Evolutionary conservation across 1,284 basidiomycete species (phyloP).

Genomic region (Hemileia vastatrix): DNA sequence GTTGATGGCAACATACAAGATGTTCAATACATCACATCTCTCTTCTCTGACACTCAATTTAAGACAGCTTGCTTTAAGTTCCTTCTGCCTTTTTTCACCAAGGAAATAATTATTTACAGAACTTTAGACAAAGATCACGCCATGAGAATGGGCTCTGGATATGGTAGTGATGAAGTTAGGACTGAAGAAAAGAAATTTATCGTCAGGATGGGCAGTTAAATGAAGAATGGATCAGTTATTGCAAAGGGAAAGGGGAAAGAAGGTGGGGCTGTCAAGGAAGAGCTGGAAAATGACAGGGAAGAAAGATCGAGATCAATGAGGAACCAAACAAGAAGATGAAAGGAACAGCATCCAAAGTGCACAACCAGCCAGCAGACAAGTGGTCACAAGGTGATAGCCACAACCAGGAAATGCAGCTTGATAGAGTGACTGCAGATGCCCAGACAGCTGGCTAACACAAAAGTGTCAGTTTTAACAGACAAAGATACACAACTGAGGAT

Average conservation of each 20-base stretch:
- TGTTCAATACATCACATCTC: conserved; percentile 63
- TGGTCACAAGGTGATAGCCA: conserved; percentile 4
- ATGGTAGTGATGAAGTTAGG: conserved; percentile 53
- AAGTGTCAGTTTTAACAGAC: not conserved
- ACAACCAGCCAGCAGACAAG: conserved; percentile 5
- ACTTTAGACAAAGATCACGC: conserved; percentile 15
- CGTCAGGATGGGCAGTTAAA: conserved; percentile 79
- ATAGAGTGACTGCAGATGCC: conserved; percentile 2
- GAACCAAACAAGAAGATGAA: not conserved
- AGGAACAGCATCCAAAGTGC: not conserved
- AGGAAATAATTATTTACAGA: conserved; percentile 67
- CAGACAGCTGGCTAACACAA: not conserved
- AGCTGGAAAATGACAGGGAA: not conserved
- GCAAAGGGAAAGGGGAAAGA: conserved; percentile 13
- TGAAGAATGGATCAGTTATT: conserved; percentile 50
- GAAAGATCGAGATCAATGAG: not conserved
- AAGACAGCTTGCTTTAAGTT: conserved; percentile 51
- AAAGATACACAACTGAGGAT: not conserved
- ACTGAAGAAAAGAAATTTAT: conserved; percentile 85
- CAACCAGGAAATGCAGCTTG: conserved; percentile 4
- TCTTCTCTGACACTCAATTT: conserved; percentile 17
- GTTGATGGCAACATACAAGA: conserved; percentile 44
- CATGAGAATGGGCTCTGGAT: conserved; percentile 2
- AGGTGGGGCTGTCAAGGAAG: conserved; percentile 4
- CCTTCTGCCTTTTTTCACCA: conserved; percentile 56